These are phyloP conservation scores for Sechiopsis laciniata DNA, from an alignment of 306 rosid species.

Conservation along the genomic window DNA sequence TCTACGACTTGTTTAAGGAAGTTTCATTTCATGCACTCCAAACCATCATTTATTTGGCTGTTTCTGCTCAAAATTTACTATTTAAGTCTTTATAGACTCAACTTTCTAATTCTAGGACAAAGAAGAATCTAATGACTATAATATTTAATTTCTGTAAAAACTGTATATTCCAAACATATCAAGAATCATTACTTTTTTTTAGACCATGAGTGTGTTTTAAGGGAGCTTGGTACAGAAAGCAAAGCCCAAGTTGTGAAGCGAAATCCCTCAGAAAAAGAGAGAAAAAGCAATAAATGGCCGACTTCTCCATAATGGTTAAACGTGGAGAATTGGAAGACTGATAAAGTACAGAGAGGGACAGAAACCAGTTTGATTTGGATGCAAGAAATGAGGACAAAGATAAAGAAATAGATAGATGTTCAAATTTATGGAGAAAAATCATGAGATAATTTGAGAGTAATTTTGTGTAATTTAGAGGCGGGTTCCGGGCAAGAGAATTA, in stretches of 20 bases:
- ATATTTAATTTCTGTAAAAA: background rate
- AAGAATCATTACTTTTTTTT: background rate
- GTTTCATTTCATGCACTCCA: background rate
- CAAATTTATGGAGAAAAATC: background rate
- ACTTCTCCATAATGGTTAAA: background rate
- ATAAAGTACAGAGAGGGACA: background rate
- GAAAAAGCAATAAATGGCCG: background rate
- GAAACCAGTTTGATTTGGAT: constrained; percentile 8
- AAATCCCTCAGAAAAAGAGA: background rate
- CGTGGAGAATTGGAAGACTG: constrained; percentile 15
- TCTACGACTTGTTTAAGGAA: background rate
- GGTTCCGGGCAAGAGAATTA: background rate
- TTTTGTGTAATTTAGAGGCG: background rate
- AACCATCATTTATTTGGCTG: background rate
- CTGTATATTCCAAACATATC: background rate
- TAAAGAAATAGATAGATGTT: background rate
- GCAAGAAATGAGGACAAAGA: background rate
- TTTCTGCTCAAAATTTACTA: background rate
- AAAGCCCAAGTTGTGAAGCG: background rate
- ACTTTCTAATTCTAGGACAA: background rate
- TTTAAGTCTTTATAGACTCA: background rate
- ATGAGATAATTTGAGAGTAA: background rate
- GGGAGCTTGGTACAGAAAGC: background rate
- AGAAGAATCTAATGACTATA: background rate
- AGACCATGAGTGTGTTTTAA: no score